phyloP scores from a whole-genome alignment of 495 filamentous ascomycete genomes.

The Aspergillus avenaceus region DNA sequence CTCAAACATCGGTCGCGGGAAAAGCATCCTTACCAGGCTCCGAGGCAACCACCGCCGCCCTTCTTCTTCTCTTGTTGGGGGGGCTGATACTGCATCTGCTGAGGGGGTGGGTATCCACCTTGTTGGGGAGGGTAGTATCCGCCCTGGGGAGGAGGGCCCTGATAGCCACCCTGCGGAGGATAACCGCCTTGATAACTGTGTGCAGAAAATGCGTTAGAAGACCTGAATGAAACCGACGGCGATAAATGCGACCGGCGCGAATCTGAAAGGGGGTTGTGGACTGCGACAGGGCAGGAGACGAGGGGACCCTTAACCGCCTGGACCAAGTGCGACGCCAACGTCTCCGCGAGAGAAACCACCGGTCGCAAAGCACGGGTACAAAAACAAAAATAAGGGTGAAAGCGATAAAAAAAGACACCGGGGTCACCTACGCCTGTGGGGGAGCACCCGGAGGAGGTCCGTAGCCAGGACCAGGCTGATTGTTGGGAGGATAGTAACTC shows the following conservation, averaged over 20 bases:
- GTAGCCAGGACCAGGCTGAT: no score
- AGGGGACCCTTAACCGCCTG: not conserved
- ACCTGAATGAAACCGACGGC: no score
- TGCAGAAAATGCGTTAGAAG: no score
- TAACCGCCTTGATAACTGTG: no score
- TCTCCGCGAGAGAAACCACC: no score
- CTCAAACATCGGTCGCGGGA: not conserved
- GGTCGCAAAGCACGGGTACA: not conserved
- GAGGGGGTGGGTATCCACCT: not conserved
- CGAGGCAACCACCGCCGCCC: constrained; percentile 57
- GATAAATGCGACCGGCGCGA: no score
- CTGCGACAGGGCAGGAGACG: no score
- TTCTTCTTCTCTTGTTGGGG: constrained; percentile 11
- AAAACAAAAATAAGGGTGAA: no score
- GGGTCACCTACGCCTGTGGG: not conserved
- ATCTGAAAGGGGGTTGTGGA: no score
- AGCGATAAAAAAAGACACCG: not conserved
- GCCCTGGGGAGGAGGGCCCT: constrained; percentile 16
- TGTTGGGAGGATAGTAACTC: not conserved
- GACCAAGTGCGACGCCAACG: not conserved
- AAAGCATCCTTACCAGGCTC: constrained; percentile 46
- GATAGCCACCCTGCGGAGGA: constrained; percentile 2
- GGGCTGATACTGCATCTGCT: constrained; percentile 54
- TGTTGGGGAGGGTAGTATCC: constrained; percentile 21
- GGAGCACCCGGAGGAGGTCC: not conserved